Conservation (phyloP, 768 basidiomycete species). For the Kwoniella newhampshirensis region DNA sequence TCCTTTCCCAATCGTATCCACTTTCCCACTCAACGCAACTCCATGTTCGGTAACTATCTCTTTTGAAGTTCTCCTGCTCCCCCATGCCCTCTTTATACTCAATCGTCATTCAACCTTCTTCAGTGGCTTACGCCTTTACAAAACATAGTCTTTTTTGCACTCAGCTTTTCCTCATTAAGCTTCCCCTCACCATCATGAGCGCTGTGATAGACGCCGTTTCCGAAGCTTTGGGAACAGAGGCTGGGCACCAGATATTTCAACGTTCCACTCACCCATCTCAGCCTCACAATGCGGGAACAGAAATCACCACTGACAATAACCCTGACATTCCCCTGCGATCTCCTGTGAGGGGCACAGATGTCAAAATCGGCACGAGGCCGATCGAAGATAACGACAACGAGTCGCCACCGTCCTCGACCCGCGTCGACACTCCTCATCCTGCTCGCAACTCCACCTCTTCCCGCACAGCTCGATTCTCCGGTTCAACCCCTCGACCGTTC, state of each 20-base stretch:
- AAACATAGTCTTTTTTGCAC: neutral
- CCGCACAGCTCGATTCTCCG: slow-evolving; percentile 2
- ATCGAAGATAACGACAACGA: neutral
- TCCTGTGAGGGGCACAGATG: too few species aligned
- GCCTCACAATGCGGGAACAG: too few species aligned
- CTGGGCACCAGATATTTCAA: too few species aligned
- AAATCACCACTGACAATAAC: too few species aligned
- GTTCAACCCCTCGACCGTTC: slow-evolving; percentile 9
- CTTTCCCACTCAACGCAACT: too few species aligned
- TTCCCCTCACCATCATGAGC: slow-evolving; percentile 16
- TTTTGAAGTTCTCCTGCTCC: neutral
- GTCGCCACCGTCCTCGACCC: neutral
- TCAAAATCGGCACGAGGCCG: too few species aligned
- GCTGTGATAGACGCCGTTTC: slow-evolving; percentile 9
- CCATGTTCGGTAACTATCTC: too few species aligned
- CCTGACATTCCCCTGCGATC: too few species aligned
- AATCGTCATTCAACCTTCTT: neutral
- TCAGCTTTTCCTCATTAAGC: slow-evolving; percentile 7
- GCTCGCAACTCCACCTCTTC: slow-evolving; percentile 3
- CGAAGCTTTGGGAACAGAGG: slow-evolving; percentile 2
- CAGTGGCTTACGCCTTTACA: neutral
- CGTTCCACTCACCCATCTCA: too few species aligned
- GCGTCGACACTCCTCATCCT: slow-evolving; percentile 9
- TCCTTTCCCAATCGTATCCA: too few species aligned
- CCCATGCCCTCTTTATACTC: neutral